Percentiles rank a stretch among this genome's conserved stretches.
Evolutionary conservation across 2,329 filamentous ascomycete genomes (phyloP).

Genomic region (Phyllachora maydis): DNA sequence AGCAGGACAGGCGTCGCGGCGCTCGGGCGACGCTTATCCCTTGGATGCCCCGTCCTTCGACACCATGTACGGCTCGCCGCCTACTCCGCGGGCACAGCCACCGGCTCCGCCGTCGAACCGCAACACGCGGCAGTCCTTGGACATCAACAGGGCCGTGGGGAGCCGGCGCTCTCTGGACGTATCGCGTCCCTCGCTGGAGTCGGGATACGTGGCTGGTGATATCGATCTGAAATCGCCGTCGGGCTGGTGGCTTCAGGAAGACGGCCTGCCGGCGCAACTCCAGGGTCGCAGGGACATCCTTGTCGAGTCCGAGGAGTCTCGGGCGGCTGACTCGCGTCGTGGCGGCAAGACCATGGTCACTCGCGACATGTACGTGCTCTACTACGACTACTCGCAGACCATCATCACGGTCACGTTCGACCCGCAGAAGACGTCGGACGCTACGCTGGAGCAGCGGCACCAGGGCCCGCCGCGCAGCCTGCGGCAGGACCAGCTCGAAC

Average conservation of each 20-base stretch:
- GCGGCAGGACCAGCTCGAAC: constrained; percentile 84
- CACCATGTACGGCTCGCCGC: constrained; percentile 18
- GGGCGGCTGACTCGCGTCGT: constrained; percentile 33
- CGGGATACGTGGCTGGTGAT: constrained; percentile 73
- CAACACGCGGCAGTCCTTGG: constrained; percentile 37
- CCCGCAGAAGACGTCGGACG: constrained; percentile 49
- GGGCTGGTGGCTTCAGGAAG: constrained; percentile 75
- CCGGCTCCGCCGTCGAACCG: constrained; percentile 13
- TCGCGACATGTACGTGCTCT: constrained; percentile 73
- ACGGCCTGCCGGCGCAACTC: constrained; percentile 60
- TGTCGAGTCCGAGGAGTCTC: constrained; percentile 63
- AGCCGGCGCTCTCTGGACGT: constrained; percentile 51
- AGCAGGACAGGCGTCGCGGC: constrained; percentile 16
- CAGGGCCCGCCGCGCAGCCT: constrained; percentile 62
- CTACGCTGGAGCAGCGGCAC: constrained; percentile 65
- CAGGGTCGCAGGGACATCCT: constrained; percentile 69
- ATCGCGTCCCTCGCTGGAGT: constrained; percentile 51
- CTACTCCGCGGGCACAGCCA: constrained; percentile 20
- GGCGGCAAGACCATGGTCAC: constrained; percentile 52
- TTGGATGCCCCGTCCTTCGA: constrained; percentile 21
- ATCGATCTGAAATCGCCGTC: constrained; percentile 56
- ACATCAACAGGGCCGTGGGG: constrained; percentile 30
- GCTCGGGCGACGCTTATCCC: constrained; percentile 25
- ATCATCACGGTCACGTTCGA: constrained; percentile 68
- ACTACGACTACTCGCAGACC: constrained; percentile 91